Conservation (phyloP, 192 early-diverging fungal genomes). For the Coemansia sp. region DNA sequence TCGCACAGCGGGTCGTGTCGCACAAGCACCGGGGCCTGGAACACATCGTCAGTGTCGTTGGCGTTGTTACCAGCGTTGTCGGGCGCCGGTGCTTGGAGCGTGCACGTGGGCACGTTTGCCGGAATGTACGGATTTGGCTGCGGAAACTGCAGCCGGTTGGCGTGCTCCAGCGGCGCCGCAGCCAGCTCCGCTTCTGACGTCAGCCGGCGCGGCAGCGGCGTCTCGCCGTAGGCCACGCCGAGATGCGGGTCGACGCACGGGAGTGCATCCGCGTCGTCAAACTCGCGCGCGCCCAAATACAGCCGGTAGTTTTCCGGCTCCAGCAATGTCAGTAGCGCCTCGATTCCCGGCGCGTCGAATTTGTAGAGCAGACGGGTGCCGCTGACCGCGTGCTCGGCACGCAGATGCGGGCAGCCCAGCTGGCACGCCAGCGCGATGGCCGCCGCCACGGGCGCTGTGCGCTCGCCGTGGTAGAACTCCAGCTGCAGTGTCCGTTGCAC, state of each 20-base stretch:
- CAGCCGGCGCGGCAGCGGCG: constrained; percentile 20
- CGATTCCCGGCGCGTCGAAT: neutral
- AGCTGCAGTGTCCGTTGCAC: constrained; percentile 4
- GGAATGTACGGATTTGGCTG: neutral
- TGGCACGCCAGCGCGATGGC: neutral
- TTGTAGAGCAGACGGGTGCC: constrained; percentile 4
- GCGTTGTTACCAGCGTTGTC: neutral
- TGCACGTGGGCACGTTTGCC: neutral
- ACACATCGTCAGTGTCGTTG: neutral
- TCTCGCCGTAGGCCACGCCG: constrained; percentile 62
- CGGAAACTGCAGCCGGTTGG: neutral
- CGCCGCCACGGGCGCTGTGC: neutral
- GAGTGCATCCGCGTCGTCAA: neutral
- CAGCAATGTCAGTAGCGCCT: constrained; percentile 26
- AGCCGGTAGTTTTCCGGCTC: constrained; percentile 56
- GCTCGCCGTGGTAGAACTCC: neutral
- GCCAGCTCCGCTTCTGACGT: neutral
- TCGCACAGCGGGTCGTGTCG: constrained; percentile 1
- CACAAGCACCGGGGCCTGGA: constrained; percentile 6
- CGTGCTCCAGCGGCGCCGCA: neutral
- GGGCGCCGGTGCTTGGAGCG: neutral
- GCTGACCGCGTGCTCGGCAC: constrained; percentile 1
- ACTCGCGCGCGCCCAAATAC: constrained; percentile 33
- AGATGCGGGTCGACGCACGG: constrained; percentile 61
- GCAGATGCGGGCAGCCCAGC: constrained; percentile 4